These are phyloP conservation scores for Chlamydomonas sp. DNA, from an alignment of 139 green algal species.

Conservation along the genomic window DNA sequence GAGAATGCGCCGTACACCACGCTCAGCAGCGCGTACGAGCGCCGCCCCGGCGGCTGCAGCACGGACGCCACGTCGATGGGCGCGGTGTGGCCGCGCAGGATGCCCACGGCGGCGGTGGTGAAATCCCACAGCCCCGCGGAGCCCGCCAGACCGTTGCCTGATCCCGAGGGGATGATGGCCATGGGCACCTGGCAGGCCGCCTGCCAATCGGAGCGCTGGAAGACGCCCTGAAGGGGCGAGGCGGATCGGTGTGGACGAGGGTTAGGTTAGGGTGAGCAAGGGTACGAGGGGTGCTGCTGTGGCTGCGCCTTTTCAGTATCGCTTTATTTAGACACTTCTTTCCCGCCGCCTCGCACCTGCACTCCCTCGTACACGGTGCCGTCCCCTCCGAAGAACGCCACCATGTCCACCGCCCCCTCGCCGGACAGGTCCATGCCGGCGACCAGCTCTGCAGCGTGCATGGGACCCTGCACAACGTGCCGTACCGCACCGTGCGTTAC, in stretches of 20 bases:
- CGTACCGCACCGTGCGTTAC: too few relatives aligned
- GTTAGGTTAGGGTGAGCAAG: too few relatives aligned
- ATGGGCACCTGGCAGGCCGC: slow-evolving; percentile 55
- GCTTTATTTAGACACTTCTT: not conserved
- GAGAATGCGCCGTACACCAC: slow-evolving; percentile 76
- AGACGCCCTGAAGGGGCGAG: slow-evolving; percentile 53
- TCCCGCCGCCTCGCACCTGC: slow-evolving; percentile 57
- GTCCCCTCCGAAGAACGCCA: slow-evolving; percentile 79
- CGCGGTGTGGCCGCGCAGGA: slow-evolving; percentile 49
- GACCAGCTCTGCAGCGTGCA: slow-evolving; percentile 66
- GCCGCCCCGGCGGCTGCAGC: slow-evolving; percentile 61
- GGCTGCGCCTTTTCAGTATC: too few relatives aligned
- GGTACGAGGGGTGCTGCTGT: too few relatives aligned
- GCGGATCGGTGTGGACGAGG: too few relatives aligned
- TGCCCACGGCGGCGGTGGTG: slow-evolving; percentile 64
- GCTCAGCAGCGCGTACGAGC: slow-evolving; percentile 73
- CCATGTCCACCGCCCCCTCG: slow-evolving; percentile 31
- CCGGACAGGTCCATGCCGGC: slow-evolving; percentile 26
- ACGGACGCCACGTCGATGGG: slow-evolving; percentile 75
- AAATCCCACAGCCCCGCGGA: slow-evolving; percentile 70
- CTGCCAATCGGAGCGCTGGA: slow-evolving; percentile 78
- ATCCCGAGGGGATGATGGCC: slow-evolving; percentile 65
- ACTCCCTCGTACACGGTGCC: slow-evolving; percentile 79
- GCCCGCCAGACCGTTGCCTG: slow-evolving; percentile 80
- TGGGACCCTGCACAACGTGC: too few relatives aligned